phyloP scores from a whole-genome alignment of 2,329 filamentous ascomycete species.

The Monosporascus sp. region DNA sequence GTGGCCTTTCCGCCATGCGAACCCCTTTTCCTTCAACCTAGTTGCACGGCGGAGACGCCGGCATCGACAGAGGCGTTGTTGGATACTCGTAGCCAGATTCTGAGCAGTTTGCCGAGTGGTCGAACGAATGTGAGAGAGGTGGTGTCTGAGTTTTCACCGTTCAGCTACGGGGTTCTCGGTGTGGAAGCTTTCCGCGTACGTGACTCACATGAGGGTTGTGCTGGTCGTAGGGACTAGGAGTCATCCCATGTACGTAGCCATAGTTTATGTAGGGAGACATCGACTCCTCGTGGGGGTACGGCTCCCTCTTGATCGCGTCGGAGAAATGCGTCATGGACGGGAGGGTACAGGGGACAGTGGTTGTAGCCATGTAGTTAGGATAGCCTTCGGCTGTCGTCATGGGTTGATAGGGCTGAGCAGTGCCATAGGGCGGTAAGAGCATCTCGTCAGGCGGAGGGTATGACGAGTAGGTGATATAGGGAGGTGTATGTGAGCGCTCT shows the following conservation, averaged over 20 bases:
- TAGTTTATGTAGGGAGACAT: slow-evolving; percentile 66
- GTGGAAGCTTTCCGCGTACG: slow-evolving; percentile 37
- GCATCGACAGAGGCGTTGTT: slow-evolving; percentile 69
- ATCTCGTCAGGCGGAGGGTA: slow-evolving; percentile 64
- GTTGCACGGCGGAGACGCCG: slow-evolving; percentile 52
- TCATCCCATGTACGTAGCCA: slow-evolving; percentile 56
- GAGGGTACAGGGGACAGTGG: slow-evolving; percentile 53
- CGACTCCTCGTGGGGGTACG: slow-evolving; percentile 50
- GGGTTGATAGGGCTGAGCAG: slow-evolving; percentile 46
- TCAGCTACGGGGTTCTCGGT: slow-evolving; percentile 44
- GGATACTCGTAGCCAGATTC: slow-evolving; percentile 61
- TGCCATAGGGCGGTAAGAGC: slow-evolving; percentile 54
- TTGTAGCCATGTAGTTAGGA: slow-evolving; percentile 47
- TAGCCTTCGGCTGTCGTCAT: slow-evolving; percentile 49
- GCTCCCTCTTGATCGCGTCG: slow-evolving; percentile 63
- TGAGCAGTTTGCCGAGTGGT: slow-evolving; percentile 59
- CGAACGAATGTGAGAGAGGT: slow-evolving; percentile 69
- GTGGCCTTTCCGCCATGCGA: neutral
- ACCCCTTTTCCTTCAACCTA: slow-evolving; percentile 5
- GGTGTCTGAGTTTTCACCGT: slow-evolving; percentile 58
- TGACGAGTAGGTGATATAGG: slow-evolving; percentile 62
- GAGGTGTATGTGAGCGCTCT: slow-evolving; percentile 66
- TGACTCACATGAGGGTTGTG: slow-evolving; percentile 72
- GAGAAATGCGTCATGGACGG: slow-evolving; percentile 60
- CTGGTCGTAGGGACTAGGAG: slow-evolving; percentile 58